Evolutionary conservation across 768 basidiomycete species (phyloP), one percentile per base, ranked within the genome.

Genomic region (Mycena galopus): DNA sequence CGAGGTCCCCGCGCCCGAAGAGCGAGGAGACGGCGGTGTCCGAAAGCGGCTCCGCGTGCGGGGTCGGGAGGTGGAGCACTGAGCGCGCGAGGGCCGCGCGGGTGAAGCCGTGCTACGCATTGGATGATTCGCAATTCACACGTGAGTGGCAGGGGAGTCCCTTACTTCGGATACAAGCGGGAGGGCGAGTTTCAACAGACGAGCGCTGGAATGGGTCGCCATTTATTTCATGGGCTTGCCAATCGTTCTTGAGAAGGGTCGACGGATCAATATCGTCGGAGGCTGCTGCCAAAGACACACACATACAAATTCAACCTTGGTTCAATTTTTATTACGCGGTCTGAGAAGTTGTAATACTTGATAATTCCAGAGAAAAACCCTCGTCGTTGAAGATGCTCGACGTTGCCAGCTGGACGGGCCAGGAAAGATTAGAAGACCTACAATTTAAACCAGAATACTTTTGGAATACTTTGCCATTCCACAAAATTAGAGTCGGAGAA

Each of bases 11-110:
- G 17, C 78, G 75, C 10, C 94, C 94, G 81, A 95, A 96, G 8
- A 96, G 83, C 8, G 92, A 87, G 2, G 91, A 88, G 25, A 96
- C 88, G 0, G 93, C 91, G 0, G 85, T 82, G 68, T 95, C 94
- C 0, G 91, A 87, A 25, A 96, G 88, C 9, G 93, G 93, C 66
- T 87, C 82, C 1, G 85, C 27, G 76, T 90, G 91, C 0, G 86
- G 83, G 32, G 79, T 66, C 8, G 89, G 88, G 2, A 93, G 84
- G 2, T 83, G 78, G 5, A 93, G 85, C 9, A 88, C 93, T 25
- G 94, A 90, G 58, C 83, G 87, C 4, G 93, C 87, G 12, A 95
- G 85, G 0, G 93, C 86, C 32, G 89, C 85, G 23, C 94, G 89
- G 14, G 94, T 92, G 79, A 96, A 96, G 11, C 94, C 94, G 74